A percentile compares a stretch with the other conserved stretches of the same genome.
These are phyloP conservation scores for Plantago coronopus DNA, from an alignment of 305 asterid species.

Conservation along the genomic window DNA sequence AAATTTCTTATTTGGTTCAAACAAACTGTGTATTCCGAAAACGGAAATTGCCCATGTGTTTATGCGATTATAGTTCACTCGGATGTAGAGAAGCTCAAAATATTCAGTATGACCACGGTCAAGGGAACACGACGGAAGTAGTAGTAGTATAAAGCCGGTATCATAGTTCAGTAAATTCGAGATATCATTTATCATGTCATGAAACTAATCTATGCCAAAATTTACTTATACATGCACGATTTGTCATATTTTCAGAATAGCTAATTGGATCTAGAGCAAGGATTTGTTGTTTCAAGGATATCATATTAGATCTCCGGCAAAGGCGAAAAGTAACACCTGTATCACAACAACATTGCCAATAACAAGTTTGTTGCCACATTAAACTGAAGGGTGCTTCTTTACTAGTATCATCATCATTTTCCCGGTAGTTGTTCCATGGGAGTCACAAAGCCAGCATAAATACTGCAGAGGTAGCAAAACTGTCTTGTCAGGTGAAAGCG, in stretches of 20 bases:
- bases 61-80: too few species aligned
- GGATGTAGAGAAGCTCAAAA: too few species aligned
- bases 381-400: conserved; percentile 12
- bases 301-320: conserved; percentile 19
- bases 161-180: conserved; percentile 1
- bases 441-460: conserved; percentile 18
- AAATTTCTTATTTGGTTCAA: too few species aligned
- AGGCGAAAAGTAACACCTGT: conserved; percentile 19
- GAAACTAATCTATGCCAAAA: conserved; percentile 5
- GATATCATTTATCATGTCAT: not conserved
- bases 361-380: conserved; percentile 6
- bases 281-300: conserved; percentile 26
- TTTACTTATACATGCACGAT: not conserved
- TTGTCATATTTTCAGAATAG: conserved; percentile 8
- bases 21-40: too few species aligned
- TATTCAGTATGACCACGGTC: too few species aligned
- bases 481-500: conserved; percentile 6
- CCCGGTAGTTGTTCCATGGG: not conserved
- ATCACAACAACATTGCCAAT: conserved; percentile 22
- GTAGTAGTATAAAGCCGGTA: too few species aligned
- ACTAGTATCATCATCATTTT: not conserved
- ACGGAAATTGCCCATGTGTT: too few species aligned
- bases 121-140: too few species aligned
- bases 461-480: conserved; percentile 14
- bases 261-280: conserved; percentile 24